Percentiles rank a stretch among this genome's conserved stretches.
Evolutionary conservation across 75 land plant species (phyloP).

Genomic region (Chamaecyparis obtusa): DNA sequence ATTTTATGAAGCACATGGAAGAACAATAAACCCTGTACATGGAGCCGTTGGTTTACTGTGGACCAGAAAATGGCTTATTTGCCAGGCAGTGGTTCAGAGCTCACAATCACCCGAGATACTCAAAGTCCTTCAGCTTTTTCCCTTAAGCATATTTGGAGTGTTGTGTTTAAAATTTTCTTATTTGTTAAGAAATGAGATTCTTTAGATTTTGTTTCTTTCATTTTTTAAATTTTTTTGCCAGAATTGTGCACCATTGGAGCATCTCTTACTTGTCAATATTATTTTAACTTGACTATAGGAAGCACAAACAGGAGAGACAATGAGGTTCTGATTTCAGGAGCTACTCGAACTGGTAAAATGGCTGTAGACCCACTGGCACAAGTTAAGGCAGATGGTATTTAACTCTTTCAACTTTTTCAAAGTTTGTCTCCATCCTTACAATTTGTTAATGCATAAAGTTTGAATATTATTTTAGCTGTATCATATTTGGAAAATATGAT

Average conservation of each 20-base stretch:
- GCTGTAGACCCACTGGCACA: not conserved
- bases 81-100: too few relatives aligned
- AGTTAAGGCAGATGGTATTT: constrained; percentile 2
- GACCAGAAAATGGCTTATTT: too few relatives aligned
- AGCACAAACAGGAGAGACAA: not conserved
- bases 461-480: not conserved
- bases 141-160: not conserved
- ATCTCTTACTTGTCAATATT: not conserved
- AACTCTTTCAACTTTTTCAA: not conserved
- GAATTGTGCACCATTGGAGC: not conserved
- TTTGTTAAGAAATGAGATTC: not conserved
- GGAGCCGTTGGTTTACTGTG: too few relatives aligned
- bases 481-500: not conserved
- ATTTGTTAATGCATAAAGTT: not conserved
- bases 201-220: not conserved
- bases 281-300: not conserved
- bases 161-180: not conserved
- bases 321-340: not conserved
- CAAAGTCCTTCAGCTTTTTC: not conserved
- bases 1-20: too few relatives aligned
- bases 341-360: not conserved
- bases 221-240: too few relatives aligned
- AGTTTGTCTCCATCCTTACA: not conserved
- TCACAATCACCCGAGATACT: not conserved
- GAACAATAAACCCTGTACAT: too few relatives aligned